phyloP scores from a whole-genome alignment of 306 rosid species.

The Trichosanthes cucumerina region DNA sequence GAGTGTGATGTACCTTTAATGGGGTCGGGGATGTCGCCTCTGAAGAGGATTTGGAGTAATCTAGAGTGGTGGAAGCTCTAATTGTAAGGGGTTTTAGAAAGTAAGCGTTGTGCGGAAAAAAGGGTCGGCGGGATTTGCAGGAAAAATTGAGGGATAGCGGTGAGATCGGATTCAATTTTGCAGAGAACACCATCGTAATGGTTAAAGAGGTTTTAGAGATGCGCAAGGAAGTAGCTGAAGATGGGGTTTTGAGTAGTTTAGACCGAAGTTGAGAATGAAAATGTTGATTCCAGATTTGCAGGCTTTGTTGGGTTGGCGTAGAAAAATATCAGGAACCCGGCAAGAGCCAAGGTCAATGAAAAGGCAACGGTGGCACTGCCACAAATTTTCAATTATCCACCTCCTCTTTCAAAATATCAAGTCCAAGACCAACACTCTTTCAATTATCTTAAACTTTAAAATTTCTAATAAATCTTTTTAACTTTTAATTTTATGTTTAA shows the following conservation, averaged over 20 bases:
- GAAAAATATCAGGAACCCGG: neutral
- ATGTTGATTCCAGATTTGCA: neutral
- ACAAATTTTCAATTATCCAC: neutral
- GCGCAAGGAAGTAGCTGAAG: neutral
- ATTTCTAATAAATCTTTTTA: too few relatives aligned
- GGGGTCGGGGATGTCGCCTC: slow-evolving; percentile 38
- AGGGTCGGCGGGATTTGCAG: slow-evolving; percentile 32
- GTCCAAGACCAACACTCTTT: neutral
- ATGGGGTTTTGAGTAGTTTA: neutral
- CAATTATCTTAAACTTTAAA: too few relatives aligned
- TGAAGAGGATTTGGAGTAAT: slow-evolving; percentile 51
- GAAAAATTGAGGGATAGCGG: slow-evolving; percentile 26
- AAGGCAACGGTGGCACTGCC: neutral
- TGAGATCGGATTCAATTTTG: slow-evolving; percentile 43
- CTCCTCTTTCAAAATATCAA: neutral
- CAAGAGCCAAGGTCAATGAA: neutral
- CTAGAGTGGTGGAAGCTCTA: slow-evolving; percentile 67
- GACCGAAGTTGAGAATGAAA: neutral
- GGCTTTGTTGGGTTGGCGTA: neutral
- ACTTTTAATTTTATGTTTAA: too few relatives aligned
- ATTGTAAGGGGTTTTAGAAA: slow-evolving; percentile 32
- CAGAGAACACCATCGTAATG: slow-evolving; percentile 52
- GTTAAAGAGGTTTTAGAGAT: neutral
- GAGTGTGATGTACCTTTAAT: slow-evolving; percentile 37
- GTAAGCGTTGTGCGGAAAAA: slow-evolving; percentile 17